A percentile compares a stretch with the other conserved stretches of the same genome.
These are phyloP conservation scores for Cornus kousa DNA, from an alignment of 148 eudicot genomes.

Conservation along the genomic window DNA sequence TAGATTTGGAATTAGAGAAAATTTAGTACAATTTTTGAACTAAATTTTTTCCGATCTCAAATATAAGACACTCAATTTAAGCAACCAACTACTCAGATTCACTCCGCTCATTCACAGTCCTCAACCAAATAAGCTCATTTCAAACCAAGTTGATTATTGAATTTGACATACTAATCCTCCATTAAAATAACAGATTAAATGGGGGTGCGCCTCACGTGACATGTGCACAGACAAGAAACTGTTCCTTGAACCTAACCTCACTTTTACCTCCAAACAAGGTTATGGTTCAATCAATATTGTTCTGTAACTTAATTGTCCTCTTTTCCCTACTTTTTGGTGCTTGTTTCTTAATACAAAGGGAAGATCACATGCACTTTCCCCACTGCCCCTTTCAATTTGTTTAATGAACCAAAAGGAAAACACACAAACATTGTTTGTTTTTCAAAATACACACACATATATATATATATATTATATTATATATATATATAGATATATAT, in stretches of 20 bases:
- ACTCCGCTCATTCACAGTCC: too few relatives aligned
- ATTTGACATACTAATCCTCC: too few relatives aligned
- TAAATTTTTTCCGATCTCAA: too few relatives aligned
- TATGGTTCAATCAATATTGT: background rate
- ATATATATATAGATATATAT: too few relatives aligned
- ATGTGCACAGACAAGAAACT: background rate
- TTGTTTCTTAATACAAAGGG: constrained; percentile 9
- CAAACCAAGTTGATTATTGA: too few relatives aligned
- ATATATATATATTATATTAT: too few relatives aligned
- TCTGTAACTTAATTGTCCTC: background rate
- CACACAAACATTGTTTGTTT: background rate
- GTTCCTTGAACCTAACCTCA: background rate
- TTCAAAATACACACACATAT: background rate
- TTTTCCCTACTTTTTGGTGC: constrained; percentile 22
- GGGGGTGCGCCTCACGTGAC: background rate
- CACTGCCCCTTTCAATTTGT: constrained; percentile 21
- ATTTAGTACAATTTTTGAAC: too few relatives aligned
- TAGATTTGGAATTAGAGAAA: too few relatives aligned
- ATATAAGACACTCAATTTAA: too few relatives aligned
- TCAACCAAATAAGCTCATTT: too few relatives aligned
- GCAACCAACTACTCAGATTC: too few relatives aligned
- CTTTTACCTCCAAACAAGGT: background rate
- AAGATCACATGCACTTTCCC: constrained; percentile 28
- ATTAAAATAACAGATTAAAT: too few relatives aligned
- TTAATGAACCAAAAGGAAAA: constrained; percentile 1